Evolutionary conservation across 2,329 filamentous ascomycete species (phyloP).

Genomic region (Juglanconis juglandina): DNA sequence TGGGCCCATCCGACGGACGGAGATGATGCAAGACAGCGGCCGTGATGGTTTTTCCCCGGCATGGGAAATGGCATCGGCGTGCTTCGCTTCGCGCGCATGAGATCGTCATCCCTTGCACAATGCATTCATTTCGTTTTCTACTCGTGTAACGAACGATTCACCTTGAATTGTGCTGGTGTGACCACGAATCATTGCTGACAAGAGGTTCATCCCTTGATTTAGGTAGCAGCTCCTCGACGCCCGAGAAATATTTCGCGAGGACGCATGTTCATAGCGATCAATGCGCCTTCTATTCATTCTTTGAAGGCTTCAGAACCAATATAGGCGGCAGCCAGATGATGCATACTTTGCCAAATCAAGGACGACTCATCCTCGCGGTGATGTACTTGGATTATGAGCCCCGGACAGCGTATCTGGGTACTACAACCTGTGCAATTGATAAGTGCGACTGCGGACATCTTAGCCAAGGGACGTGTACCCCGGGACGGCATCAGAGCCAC

Average conservation of each 20-base stretch:
- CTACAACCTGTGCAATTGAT: neutral
- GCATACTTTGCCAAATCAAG: neutral
- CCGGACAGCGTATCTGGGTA: neutral
- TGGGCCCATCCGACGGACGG: neutral
- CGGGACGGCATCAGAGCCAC: neutral
- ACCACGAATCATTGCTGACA: neutral
- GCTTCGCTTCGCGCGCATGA: slow-evolving; percentile 6
- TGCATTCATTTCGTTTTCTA: neutral
- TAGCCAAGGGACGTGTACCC: neutral
- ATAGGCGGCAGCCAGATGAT: neutral
- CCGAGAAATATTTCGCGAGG: no score
- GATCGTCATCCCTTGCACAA: neutral
- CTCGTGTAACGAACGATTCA: slow-evolving; percentile 3
- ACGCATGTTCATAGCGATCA: neutral
- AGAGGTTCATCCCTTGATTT: neutral
- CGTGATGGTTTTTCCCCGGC: slow-evolving; percentile 4
- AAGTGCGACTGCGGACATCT: neutral
- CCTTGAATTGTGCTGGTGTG: neutral
- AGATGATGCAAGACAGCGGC: slow-evolving; percentile 8
- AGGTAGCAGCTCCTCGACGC: no score
- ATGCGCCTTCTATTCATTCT: neutral
- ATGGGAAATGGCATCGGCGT: neutral
- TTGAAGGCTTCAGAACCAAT: neutral
- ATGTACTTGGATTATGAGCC: neutral
- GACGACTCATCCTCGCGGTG: neutral